Percentiles rank a stretch among this genome's conserved stretches.
These are phyloP conservation scores for Cucurbitaria berberidis DNA, from an alignment of 2,329 filamentous ascomycete genomes.

Conservation along the genomic window DNA sequence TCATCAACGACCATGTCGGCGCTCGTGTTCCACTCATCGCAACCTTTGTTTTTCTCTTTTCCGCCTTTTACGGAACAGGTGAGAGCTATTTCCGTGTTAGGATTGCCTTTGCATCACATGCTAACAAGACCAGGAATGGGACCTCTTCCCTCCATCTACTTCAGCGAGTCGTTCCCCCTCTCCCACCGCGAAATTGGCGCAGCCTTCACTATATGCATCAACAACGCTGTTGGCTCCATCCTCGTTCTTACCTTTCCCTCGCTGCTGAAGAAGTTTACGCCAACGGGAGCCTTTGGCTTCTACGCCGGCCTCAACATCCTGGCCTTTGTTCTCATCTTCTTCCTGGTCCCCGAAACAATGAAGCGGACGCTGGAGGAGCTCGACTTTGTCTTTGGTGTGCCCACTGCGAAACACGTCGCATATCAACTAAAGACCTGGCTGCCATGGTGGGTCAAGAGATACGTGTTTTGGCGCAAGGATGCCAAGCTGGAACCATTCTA, in stretches of 20 bases:
- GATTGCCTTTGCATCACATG: too few species aligned
- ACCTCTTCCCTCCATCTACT: background rate
- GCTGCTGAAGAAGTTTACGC: slow-evolving; percentile 56
- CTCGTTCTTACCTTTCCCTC: slow-evolving; percentile 61
- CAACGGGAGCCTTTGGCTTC: slow-evolving; percentile 62
- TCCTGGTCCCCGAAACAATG: slow-evolving; percentile 56
- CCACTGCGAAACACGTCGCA: slow-evolving; percentile 35
- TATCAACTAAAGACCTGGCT: slow-evolving; percentile 34
- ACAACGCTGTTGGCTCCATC: slow-evolving; percentile 59
- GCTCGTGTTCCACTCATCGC: slow-evolving; percentile 8
- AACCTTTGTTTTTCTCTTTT: background rate
- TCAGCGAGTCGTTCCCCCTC: slow-evolving; percentile 58
- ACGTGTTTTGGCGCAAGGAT: slow-evolving; percentile 1
- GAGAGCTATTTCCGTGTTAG: too few species aligned
- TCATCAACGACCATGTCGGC: background rate
- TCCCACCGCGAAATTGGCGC: slow-evolving; percentile 71
- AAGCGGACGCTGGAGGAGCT: slow-evolving; percentile 51
- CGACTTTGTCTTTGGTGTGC: slow-evolving; percentile 54
- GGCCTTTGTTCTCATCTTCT: slow-evolving; percentile 66
- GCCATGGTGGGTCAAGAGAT: slow-evolving; percentile 11
- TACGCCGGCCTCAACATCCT: slow-evolving; percentile 64
- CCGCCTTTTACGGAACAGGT: slow-evolving; percentile 1
- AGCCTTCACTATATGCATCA: slow-evolving; percentile 64
- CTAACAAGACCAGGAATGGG: background rate
- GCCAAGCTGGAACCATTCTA: background rate